A percentile compares a stretch with the other conserved stretches of the same genome.
These are phyloP conservation scores for Kurtzmaniella quercitrusa DNA, from an alignment of 1,139 yeast species.

Conservation along the genomic window DNA sequence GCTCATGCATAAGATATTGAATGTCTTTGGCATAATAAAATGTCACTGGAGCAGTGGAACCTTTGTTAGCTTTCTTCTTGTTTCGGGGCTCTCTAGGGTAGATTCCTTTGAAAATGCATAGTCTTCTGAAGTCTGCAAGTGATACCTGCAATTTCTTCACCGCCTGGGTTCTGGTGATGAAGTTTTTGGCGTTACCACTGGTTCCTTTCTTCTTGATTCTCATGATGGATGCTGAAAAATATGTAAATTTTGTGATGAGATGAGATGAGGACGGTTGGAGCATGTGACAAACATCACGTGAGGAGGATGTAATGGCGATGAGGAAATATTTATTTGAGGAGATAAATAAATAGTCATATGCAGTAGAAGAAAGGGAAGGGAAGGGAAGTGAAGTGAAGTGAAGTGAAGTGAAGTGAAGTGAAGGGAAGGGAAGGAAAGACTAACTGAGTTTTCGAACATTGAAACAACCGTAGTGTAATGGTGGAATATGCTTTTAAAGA, in stretches of 20 bases:
- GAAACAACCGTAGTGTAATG: no score
- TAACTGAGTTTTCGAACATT: neutral
- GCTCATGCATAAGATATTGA: slow-evolving; percentile 93
- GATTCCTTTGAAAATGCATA: slow-evolving; percentile 95
- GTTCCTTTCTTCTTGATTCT: slow-evolving; percentile 76
- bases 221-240: slow-evolving; percentile 3
- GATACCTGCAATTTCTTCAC: slow-evolving; percentile 89
- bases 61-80: slow-evolving; percentile 95
- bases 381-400: no score
- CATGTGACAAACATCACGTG: neutral
- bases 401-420: no score
- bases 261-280: neutral
- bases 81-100: slow-evolving; percentile 96
- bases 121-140: slow-evolving; percentile 94
- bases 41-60: slow-evolving; percentile 93
- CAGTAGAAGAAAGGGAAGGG: no score
- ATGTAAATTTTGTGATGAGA: neutral
- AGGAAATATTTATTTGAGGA: no score
- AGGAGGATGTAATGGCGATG: no score
- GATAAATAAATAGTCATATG: no score
- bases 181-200: slow-evolving; percentile 88
- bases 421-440: no score
- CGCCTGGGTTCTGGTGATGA: slow-evolving; percentile 93
- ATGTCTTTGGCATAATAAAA: slow-evolving; percentile 93
- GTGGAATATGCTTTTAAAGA: no score